Evolutionary conservation across 2,329 filamentous ascomycete genomes (phyloP), one percentile per base, ranked within the genome.

Genomic region (Arthrinium phaeospermum): DNA sequence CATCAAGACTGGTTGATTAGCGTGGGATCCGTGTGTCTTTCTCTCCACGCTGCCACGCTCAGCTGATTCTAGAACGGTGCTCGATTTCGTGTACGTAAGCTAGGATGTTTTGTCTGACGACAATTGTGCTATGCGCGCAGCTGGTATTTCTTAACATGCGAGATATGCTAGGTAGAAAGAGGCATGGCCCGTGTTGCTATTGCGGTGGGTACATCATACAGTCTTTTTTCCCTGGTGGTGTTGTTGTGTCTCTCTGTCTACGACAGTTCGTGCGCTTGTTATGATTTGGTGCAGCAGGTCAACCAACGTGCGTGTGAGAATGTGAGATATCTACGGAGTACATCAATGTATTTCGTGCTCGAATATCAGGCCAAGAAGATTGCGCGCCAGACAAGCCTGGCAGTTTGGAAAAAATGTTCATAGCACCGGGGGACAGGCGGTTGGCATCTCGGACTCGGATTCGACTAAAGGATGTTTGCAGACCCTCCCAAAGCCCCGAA

Each of bases 1-100:
- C 34, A 64, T 64, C 57, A 64, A 64, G 57, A 64, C 57, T 12
- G 57, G 41, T 64, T 64, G n/a, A 64, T 64, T 64, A 64, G 57
- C 24, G 57, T 41, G 22, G 13, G n/a, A 64, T 41, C 49, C n/a
- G 19, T 64, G 34, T 41, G 22, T 64, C 30, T 64, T 34, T 41
- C 30, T 34, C 53, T 64, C 30, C 51, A 34, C 51, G 57, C 34
- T 64, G 41, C 30, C 51, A 34, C 51, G 57, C 34, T 64, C 57
- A 41, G 12, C 22, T 64, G 57, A 41, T 64, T n/a, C 19, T 64
- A 64, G 57, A 64, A 64, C 57, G 22, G 30, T 37, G 34, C 34
- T 19, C 57, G 34, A 64, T 24, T 41, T 19, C 34, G 34, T 64
- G 57, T 64, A 64, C 34, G 57, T 64, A 64, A 64, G 57, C 57